phyloP scores from a whole-genome alignment of 1,139 yeast species.

The Ogataea hybrid region DNA sequence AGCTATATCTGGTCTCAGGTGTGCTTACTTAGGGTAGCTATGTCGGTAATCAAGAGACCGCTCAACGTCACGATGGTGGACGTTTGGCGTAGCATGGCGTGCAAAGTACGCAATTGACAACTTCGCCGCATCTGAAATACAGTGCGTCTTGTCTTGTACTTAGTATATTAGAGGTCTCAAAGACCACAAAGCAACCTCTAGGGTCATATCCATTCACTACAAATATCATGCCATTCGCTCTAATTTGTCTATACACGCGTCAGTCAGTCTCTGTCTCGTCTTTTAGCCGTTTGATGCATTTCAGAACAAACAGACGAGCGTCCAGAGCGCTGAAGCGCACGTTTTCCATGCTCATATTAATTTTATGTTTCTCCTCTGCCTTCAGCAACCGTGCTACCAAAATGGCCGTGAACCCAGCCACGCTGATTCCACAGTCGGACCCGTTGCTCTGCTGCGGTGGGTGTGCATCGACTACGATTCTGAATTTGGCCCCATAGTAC shows the following conservation, averaged over 20 bases:
- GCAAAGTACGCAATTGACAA: no score
- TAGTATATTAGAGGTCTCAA: no score
- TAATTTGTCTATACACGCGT: no score
- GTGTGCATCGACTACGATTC: slow-evolving; percentile 31
- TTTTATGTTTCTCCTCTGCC: slow-evolving; percentile 25
- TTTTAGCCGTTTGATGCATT: slow-evolving; percentile 33
- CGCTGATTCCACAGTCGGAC: slow-evolving; percentile 74
- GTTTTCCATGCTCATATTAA: slow-evolving; percentile 34
- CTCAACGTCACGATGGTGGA: no score
- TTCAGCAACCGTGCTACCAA: slow-evolving; percentile 39
- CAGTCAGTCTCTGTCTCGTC: slow-evolving; percentile 8
- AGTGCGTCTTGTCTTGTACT: no score
- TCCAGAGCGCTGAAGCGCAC: slow-evolving; percentile 40
- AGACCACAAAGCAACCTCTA: no score
- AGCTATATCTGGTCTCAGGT: no score
- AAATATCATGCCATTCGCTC: not conserved
- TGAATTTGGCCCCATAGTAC: slow-evolving; percentile 29
- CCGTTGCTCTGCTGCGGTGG: slow-evolving; percentile 79
- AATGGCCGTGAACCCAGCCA: slow-evolving; percentile 48
- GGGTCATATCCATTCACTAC: no score
- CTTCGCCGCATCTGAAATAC: no score
- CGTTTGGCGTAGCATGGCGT: no score
- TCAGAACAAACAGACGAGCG: slow-evolving; percentile 43
- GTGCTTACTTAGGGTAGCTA: no score
- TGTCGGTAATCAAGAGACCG: no score